Percentiles rank a stretch among this genome's conserved stretches.
Conservation (phyloP, 2,329 filamentous ascomycete genomes). For the Biscogniauxia marginata region DNA sequence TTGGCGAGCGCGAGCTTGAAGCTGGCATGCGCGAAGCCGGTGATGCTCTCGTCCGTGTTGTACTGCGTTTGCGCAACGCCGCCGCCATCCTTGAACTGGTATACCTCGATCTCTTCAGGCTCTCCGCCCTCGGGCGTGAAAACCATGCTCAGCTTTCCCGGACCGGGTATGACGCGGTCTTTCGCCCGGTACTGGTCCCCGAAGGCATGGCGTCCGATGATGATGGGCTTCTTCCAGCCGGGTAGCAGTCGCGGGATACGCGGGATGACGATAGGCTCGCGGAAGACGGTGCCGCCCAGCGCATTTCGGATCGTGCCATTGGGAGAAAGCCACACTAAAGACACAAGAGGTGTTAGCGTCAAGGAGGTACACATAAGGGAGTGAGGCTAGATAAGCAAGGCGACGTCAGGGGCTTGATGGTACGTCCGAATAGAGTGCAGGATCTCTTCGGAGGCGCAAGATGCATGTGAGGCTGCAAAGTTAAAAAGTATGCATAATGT, state of each 20-base stretch:
- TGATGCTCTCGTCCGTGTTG: conserved; percentile 96
- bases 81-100: conserved; percentile 80
- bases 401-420: conserved; percentile 1
- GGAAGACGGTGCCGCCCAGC: conserved; percentile 93
- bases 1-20: conserved; percentile 94
- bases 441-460: conserved; percentile 5
- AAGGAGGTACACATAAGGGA: not conserved
- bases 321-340: conserved; percentile 90
- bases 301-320: conserved; percentile 83
- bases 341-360: conserved; percentile 13
- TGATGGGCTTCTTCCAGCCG: conserved; percentile 98
- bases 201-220: conserved; percentile 97
- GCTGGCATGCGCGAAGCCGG: conserved; percentile 89
- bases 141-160: conserved; percentile 90
- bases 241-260: conserved; percentile 90
- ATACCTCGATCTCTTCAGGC: conserved; percentile 86
- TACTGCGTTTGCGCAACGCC: conserved; percentile 94
- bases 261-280: conserved; percentile 96
- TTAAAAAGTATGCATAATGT: no score
- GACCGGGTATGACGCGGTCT: conserved; percentile 78
- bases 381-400: not conserved
- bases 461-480: conserved; percentile 15
- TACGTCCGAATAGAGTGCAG: conserved; percentile 9
- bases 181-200: conserved; percentile 98
- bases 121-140: conserved; percentile 83